Evolutionary conservation across 2,329 filamentous ascomycete species (phyloP).

Genomic region (Nemania diffusa): DNA sequence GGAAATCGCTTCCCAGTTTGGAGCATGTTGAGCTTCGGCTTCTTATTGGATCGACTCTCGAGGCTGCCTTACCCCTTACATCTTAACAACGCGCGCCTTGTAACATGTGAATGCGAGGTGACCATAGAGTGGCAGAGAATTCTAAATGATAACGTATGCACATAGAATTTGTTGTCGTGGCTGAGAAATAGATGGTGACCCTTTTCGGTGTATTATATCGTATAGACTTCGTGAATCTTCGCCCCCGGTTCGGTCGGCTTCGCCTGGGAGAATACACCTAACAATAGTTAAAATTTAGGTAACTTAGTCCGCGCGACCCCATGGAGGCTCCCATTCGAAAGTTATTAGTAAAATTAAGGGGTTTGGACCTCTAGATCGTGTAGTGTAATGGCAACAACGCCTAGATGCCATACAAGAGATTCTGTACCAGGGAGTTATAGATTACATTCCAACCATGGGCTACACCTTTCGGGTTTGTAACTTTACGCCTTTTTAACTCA

Average conservation of each 20-base stretch:
- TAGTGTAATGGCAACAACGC: no score
- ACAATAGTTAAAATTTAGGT: not conserved
- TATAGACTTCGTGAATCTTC: not conserved
- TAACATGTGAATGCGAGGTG: conserved; percentile 2
- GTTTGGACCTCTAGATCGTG: no score
- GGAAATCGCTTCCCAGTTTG: not conserved
- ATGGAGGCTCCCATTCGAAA: not conserved
- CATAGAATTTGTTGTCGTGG: not conserved
- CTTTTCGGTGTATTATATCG: not conserved
- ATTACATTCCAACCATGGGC: no score
- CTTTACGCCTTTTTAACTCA: no score
- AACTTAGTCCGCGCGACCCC: not conserved
- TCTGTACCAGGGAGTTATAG: no score
- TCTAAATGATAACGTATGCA: not conserved
- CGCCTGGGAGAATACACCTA: not conserved
- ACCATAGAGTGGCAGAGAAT: not conserved
- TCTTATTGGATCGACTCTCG: conserved; percentile 16
- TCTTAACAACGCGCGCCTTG: not conserved
- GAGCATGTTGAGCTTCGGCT: conserved; percentile 1
- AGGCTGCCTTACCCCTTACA: conserved; percentile 16
- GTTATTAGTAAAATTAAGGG: no score
- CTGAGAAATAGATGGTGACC: not conserved
- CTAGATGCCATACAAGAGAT: no score
- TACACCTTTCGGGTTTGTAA: no score
- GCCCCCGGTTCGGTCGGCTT: not conserved